Conservation (phyloP, 768 basidiomycete genomes). For the Leccinum rimulosum region DNA sequence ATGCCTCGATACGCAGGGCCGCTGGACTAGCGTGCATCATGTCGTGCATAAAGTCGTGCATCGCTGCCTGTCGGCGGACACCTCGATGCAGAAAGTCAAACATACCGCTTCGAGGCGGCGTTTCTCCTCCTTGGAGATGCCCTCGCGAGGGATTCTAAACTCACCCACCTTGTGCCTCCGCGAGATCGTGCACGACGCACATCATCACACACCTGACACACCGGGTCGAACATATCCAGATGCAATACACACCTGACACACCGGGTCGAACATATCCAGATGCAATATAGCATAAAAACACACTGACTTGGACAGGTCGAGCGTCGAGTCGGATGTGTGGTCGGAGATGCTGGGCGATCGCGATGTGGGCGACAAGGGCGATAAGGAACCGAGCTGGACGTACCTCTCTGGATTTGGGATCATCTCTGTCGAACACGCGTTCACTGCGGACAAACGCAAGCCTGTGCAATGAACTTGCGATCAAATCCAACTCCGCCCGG, state of each 20-base stretch:
- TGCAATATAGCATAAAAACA: background rate
- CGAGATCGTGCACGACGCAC: constrained; percentile 90
- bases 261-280: too few relatives aligned
- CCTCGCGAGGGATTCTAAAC: constrained; percentile 66
- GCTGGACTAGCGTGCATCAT: constrained; percentile 81
- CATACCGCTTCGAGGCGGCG: constrained; percentile 66
- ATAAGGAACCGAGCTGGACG: background rate
- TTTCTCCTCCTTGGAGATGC: constrained; percentile 81
- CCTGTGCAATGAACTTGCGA: too few relatives aligned
- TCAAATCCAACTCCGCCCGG: too few relatives aligned
- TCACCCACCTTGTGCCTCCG: constrained; percentile 80
- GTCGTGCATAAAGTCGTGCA: constrained; percentile 83
- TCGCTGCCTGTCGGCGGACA: constrained; percentile 60
- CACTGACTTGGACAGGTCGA: constrained; percentile 71
- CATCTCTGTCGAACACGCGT: too few relatives aligned
- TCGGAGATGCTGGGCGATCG: constrained; percentile 70
- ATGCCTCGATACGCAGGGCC: constrained; percentile 59
- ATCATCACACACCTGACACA: constrained; percentile 69
- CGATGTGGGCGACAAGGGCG: background rate
- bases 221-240: background rate
- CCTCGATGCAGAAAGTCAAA: background rate
- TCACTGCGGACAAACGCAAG: too few relatives aligned
- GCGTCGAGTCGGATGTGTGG: constrained; percentile 71
- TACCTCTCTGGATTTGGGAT: constrained; percentile 83
- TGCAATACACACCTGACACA: too few relatives aligned